phyloP scores from a whole-genome alignment of 371 early-diverging fungal species.

The Mortierella sp. region DNA sequence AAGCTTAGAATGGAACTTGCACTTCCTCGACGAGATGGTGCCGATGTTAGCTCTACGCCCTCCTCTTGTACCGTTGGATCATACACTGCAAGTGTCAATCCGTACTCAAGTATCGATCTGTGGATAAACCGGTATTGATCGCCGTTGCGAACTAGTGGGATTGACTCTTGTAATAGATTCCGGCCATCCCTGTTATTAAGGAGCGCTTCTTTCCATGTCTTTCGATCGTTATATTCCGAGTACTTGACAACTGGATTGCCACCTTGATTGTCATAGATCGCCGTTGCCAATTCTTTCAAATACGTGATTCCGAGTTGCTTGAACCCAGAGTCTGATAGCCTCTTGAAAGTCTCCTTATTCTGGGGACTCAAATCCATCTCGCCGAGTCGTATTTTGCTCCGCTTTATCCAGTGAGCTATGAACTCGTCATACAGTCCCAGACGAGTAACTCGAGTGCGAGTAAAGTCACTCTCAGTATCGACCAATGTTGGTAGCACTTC shows the following conservation, averaged over 20 bases:
- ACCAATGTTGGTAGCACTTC: no score
- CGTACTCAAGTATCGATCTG: slow-evolving; percentile 10
- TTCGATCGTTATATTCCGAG: neutral
- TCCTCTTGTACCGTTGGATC: neutral
- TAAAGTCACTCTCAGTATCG: no score
- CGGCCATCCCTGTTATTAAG: no score
- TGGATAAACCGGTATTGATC: slow-evolving; percentile 19
- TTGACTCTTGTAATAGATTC: neutral
- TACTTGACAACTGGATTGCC: slow-evolving; percentile 3
- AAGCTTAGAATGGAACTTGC: neutral
- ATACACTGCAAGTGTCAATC: neutral
- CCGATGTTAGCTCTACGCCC: no score
- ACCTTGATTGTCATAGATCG: slow-evolving; percentile 9
- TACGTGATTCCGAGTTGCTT: no score
- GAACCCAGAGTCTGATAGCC: no score
- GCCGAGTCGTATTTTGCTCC: no score
- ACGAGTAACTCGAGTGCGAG: no score
- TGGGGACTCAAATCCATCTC: no score
- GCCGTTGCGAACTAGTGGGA: neutral
- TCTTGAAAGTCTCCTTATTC: no score
- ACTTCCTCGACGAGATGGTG: neutral
- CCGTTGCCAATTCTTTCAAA: neutral
- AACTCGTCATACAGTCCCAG: no score
- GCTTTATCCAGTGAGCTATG: no score
- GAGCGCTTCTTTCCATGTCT: slow-evolving; percentile 7